phyloP scores from a whole-genome alignment of 306 rosid genomes.

The Ormosia semicastrata region DNA sequence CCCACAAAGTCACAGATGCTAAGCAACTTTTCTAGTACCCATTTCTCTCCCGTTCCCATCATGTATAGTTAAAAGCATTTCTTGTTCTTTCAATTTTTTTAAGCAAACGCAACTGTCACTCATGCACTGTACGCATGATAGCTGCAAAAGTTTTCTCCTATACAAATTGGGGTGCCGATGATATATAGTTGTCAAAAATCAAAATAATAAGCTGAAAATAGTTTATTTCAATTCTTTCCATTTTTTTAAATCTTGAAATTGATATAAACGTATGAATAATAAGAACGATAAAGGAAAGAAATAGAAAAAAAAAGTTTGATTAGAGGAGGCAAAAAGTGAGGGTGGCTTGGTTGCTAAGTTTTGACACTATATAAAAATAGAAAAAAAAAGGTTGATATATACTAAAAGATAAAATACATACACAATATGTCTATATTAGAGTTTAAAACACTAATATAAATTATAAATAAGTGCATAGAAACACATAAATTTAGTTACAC shows the following conservation, averaged over 20 bases:
- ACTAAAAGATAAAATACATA: too few relatives aligned
- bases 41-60: not conserved
- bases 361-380: too few relatives aligned
- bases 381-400: too few relatives aligned
- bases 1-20: not conserved
- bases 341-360: too few relatives aligned
- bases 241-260: not conserved
- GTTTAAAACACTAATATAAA: too few relatives aligned
- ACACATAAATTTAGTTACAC: too few relatives aligned
- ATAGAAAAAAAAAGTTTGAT: not conserved
- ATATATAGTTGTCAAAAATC: not conserved
- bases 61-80: not conserved
- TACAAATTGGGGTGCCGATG: not conserved
- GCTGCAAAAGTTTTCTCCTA: not conserved
- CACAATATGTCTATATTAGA: too few relatives aligned
- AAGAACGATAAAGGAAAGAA: not conserved
- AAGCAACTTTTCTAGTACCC: not conserved
- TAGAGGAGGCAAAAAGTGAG: not conserved
- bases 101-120: not conserved
- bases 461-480: too few relatives aligned
- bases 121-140: conserved; percentile 1
- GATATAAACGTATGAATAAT: not conserved
- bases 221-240: not conserved
- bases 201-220: not conserved
- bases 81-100: not conserved